A percentile compares a stretch with the other conserved stretches of the same genome.
These are phyloP conservation scores for Lactifluus piperatus DNA, from an alignment of 768 basidiomycete genomes.

Conservation along the genomic window DNA sequence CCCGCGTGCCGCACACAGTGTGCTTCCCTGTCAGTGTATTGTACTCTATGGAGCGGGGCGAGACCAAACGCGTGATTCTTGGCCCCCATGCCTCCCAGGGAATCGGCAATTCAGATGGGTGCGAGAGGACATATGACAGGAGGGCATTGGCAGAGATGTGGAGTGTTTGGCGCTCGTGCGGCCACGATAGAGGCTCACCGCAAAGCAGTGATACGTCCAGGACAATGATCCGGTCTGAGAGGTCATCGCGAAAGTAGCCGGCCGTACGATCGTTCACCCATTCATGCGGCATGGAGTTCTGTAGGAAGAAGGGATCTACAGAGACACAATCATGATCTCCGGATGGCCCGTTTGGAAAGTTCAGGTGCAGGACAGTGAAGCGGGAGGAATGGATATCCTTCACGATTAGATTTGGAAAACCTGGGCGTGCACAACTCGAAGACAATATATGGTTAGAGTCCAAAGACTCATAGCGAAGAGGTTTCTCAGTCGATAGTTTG, in stretches of 20 bases:
- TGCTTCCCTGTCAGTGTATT: not conserved
- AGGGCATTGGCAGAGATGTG: not conserved
- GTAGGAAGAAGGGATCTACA: too few species aligned
- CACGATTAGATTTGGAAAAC: too few species aligned
- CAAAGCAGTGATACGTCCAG: not conserved
- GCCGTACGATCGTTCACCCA: not conserved
- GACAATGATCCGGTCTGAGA: too few species aligned
- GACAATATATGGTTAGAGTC: too few species aligned
- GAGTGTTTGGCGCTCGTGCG: not conserved
- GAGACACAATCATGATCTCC: too few species aligned
- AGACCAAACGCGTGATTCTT: not conserved
- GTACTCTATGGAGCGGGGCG: not conserved
- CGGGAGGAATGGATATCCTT: too few species aligned
- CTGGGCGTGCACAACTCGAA: too few species aligned
- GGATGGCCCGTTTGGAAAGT: too few species aligned
- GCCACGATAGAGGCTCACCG: not conserved
- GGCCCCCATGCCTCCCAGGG: not conserved
- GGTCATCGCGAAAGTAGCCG: not conserved
- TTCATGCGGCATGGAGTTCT: not conserved
- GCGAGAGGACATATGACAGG: not conserved
- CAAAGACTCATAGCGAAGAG: too few species aligned
- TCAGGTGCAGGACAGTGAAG: too few species aligned
- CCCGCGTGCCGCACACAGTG: conserved; percentile 3
- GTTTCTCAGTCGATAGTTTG: too few species aligned
- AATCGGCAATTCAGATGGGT: not conserved